These are phyloP conservation scores for Eucalyptus victrix DNA, from an alignment of 345 rosid species.

Conservation along the genomic window DNA sequence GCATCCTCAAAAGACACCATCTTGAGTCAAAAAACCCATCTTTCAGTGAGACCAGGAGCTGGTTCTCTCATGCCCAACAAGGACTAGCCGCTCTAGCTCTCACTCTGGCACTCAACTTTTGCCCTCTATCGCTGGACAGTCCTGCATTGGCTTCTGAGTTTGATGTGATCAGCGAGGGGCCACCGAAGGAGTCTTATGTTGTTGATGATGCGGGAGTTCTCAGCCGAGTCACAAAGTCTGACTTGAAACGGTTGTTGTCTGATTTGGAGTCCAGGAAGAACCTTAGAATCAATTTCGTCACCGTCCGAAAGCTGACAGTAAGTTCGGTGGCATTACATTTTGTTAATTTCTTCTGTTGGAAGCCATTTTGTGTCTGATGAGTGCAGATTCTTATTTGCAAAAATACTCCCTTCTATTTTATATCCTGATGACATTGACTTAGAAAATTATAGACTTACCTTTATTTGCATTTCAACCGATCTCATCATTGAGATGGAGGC, in stretches of 20 bases:
- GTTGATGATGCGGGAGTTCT: slow-evolving; percentile 94
- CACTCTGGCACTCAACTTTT: slow-evolving; percentile 68
- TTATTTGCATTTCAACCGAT: not conserved
- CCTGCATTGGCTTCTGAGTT: slow-evolving; percentile 83
- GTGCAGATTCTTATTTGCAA: not conserved
- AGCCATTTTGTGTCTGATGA: not conserved
- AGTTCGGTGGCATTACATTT: slow-evolving; percentile 1
- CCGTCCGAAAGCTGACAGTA: slow-evolving; percentile 92
- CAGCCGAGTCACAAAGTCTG: slow-evolving; percentile 79
- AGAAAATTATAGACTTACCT: not conserved
- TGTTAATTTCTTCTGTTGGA: not conserved
- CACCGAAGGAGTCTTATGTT: slow-evolving; percentile 71
- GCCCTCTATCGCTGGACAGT: slow-evolving; percentile 35
- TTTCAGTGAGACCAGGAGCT: slow-evolving; percentile 15
- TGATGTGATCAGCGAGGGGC: slow-evolving; percentile 76
- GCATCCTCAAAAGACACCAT: slow-evolving; percentile 24
- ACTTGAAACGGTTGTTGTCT: slow-evolving; percentile 69
- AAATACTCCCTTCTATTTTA: not conserved
- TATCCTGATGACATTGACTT: not conserved
- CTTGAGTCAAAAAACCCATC: slow-evolving; percentile 12
- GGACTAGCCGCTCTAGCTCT: slow-evolving; percentile 78
- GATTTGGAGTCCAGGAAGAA: slow-evolving; percentile 92
- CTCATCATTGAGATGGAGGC: not conserved
- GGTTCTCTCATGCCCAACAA: slow-evolving; percentile 58
- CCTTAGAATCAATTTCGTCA: slow-evolving; percentile 57